phyloP scores from a whole-genome alignment of 805 yeast genomes.

The Candida patagonica region DNA sequence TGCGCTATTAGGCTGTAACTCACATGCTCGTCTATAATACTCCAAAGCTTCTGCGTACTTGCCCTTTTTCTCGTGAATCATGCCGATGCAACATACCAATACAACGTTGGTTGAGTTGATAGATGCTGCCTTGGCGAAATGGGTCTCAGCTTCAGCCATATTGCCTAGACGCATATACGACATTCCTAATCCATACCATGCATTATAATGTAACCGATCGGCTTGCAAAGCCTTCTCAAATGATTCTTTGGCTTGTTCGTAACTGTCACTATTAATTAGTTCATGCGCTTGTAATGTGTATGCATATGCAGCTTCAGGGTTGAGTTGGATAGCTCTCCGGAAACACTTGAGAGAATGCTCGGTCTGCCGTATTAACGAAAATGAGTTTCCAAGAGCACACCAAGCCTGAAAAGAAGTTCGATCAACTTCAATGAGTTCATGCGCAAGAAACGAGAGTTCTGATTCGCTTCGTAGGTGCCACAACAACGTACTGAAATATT shows the following conservation, averaged over 20 bases:
- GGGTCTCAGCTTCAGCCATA: constrained; percentile 71
- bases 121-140: constrained; percentile 76
- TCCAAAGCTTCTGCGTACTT: constrained; percentile 62
- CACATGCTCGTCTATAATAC: constrained; percentile 76
- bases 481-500: constrained; percentile 74
- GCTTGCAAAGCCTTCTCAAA: constrained; percentile 69
- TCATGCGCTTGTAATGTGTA: constrained; percentile 94
- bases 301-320: constrained; percentile 71
- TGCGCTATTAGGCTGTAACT: constrained; percentile 76
- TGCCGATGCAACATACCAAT: constrained; percentile 85
- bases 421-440: constrained; percentile 63
- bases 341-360: constrained; percentile 87
- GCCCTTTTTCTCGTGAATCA: constrained; percentile 74
- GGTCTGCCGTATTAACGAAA: constrained; percentile 73
- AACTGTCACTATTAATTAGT: constrained; percentile 76
- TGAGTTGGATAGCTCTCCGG: constrained; percentile 61
- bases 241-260: constrained; percentile 76
- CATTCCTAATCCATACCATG: constrained; percentile 94
- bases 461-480: constrained; percentile 87
- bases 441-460: constrained; percentile 71
- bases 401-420: constrained; percentile 72
- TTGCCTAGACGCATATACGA: constrained; percentile 82
- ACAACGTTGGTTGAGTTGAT: constrained; percentile 89
- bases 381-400: constrained; percentile 86
- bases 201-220: constrained; percentile 83